These are phyloP conservation scores for Lycium barbarum DNA, from an alignment of 257 asterid genomes.

Conservation along the genomic window DNA sequence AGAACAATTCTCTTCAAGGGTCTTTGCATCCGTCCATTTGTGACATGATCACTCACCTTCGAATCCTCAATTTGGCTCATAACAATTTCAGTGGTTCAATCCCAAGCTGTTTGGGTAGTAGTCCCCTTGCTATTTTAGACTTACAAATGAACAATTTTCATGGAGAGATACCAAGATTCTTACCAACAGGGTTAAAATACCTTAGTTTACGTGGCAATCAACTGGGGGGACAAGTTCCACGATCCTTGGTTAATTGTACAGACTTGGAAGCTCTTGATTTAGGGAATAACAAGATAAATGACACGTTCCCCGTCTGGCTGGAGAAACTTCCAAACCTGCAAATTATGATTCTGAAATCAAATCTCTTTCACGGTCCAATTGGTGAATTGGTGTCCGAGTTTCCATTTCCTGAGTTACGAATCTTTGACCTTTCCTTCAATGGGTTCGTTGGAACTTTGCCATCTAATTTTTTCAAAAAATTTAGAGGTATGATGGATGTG, in stretches of 20 bases:
- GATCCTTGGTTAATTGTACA: background rate
- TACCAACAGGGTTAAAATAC: background rate
- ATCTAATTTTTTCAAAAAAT: background rate
- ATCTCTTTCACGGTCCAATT: background rate
- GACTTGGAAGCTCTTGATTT: constrained; percentile 13
- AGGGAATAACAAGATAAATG: constrained; percentile 23
- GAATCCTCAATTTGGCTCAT: background rate
- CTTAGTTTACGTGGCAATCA: constrained; percentile 2
- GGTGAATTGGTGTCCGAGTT: background rate
- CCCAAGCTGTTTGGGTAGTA: background rate
- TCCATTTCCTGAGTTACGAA: constrained; percentile 4
- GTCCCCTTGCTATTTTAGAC: background rate
- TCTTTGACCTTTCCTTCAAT: constrained; percentile 15
- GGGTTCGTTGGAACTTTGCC: constrained; percentile 18
- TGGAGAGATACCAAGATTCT: constrained; percentile 13
- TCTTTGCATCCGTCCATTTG: background rate
- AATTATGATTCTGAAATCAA: constrained; percentile 3
- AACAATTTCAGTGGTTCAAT: constrained; percentile 5
- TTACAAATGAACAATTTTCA: background rate
- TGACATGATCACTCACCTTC: background rate
- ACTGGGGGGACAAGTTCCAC: background rate
- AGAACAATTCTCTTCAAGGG: constrained; percentile 16
- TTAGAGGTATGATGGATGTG: background rate
- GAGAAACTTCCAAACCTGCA: background rate
- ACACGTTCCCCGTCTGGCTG: constrained; percentile 7